Evolutionary conservation across 2,329 filamentous ascomycete genomes (phyloP), one percentile per base, ranked within the genome.

Genomic region (Orbilia quercus): DNA sequence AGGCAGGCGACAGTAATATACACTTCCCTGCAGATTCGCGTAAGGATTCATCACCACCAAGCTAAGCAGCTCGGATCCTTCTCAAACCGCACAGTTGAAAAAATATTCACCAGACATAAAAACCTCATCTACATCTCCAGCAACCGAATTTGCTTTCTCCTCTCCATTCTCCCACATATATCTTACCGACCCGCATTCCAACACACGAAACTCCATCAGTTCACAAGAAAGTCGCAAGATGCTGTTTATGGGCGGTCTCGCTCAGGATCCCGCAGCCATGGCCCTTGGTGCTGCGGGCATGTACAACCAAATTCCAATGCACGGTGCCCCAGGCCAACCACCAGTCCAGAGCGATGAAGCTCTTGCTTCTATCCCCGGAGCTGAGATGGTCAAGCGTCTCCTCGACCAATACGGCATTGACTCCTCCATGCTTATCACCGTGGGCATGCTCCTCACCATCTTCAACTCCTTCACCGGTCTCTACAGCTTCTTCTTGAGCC

Each of bases 261-360:
- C 59, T 20, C 60, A 64, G 36, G 60, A 73, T 62, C 69, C 69
- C 14, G 60, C 69, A n/a, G 20, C 60, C 48, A 60, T 73, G 55
- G 60, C 54, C 42, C 60, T 73, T 11, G 57, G 57, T 14, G 69
- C n/a, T n/a, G n/a, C 69, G 12, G 69, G 69, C 23, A 9, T 73
- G 23, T 60, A 66, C 60, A 54, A 66, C 42, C 69, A 73, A 60
- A 54, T 59, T 0, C 60, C 69, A 25, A 40, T 55, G 38, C 45
- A 45, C n/a, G 58, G 25, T 12, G 14, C 16, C 9, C 42, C 42
- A 3, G 55, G 58, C 6, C 60, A 65, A 40, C 20, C 57, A 38
- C 85, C 80, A 91, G 88, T 60, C 88, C 85, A 75, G 88, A 64
- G 40, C 16, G 70, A 74, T 59, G 70, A 74, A 63, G 70, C 87